These are phyloP conservation scores for Xylaria sp. DNA, from an alignment of 2,329 filamentous ascomycete species.

Conservation along the genomic window DNA sequence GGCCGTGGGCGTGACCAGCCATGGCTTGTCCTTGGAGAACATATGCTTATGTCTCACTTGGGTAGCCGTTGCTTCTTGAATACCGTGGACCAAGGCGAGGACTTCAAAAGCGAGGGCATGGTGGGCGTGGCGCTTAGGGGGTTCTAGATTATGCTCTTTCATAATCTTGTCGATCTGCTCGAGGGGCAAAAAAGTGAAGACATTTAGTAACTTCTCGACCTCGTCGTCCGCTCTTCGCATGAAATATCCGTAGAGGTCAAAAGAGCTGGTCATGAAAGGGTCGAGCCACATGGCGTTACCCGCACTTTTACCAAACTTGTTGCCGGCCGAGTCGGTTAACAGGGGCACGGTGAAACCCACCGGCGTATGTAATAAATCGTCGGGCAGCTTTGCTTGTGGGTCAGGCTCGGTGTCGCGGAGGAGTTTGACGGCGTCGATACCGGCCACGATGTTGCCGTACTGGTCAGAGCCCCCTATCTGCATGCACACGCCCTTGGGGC, in stretches of 20 bases:
- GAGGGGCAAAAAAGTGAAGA: slow-evolving; percentile 89
- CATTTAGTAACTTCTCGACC: slow-evolving; percentile 81
- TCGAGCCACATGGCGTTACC: slow-evolving; percentile 97
- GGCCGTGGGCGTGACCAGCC: neutral
- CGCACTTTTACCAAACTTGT: slow-evolving; percentile 94
- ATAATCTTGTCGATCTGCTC: slow-evolving; percentile 74
- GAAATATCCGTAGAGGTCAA: slow-evolving; percentile 93
- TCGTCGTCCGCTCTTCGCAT: slow-evolving; percentile 83
- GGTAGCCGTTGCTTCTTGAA: slow-evolving; percentile 69
- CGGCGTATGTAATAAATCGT: slow-evolving; percentile 64
- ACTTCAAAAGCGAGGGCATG: slow-evolving; percentile 86
- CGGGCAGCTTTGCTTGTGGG: slow-evolving; percentile 52
- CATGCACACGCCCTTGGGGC: slow-evolving; percentile 72
- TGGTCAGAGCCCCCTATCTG: slow-evolving; percentile 97
- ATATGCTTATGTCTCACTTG: slow-evolving; percentile 63
- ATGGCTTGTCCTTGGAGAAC: slow-evolving; percentile 52
- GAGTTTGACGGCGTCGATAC: slow-evolving; percentile 84
- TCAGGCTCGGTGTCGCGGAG: slow-evolving; percentile 69
- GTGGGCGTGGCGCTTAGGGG: slow-evolving; percentile 80
- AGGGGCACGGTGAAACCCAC: slow-evolving; percentile 92
- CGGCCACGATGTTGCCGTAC: slow-evolving; percentile 93
- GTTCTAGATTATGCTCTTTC: slow-evolving; percentile 72
- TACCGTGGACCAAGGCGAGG: slow-evolving; percentile 80
- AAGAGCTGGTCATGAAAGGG: slow-evolving; percentile 78
- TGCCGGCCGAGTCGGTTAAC: slow-evolving; percentile 83